Percentiles rank a stretch among this genome's conserved stretches.
Evolutionary conservation across 2,329 filamentous ascomycete genomes (phyloP).

Genomic region (Neopestalotiopsis clavispora): DNA sequence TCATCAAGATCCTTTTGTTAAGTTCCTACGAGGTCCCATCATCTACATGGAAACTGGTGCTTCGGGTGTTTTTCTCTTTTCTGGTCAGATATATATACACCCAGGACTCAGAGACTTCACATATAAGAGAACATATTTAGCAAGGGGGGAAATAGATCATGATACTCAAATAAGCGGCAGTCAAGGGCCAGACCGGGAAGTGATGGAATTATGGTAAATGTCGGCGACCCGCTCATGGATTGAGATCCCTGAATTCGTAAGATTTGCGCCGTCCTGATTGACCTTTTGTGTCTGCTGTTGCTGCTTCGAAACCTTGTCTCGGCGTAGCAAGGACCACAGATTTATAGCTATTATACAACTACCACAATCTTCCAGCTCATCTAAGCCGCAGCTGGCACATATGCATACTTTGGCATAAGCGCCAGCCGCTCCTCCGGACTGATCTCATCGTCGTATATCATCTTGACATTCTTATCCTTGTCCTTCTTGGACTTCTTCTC

Average conservation of each 20-base stretch:
- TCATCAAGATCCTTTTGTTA: too few relatives aligned
- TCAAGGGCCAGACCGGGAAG: too few relatives aligned
- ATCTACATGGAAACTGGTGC: too few relatives aligned
- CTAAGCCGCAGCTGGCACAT: conserved; percentile 48
- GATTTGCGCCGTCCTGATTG: background rate
- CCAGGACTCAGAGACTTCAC: too few relatives aligned
- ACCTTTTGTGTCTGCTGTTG: background rate
- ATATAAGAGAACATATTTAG: too few relatives aligned
- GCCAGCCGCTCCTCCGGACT: conserved; percentile 94
- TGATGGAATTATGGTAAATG: too few relatives aligned
- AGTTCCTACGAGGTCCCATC: too few relatives aligned
- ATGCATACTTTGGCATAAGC: conserved; percentile 75
- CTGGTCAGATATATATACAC: too few relatives aligned
- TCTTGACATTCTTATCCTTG: conserved; percentile 69
- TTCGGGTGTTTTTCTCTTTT: too few relatives aligned
- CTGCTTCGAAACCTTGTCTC: background rate
- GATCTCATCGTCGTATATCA: conserved; percentile 82
- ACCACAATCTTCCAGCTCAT: background rate
- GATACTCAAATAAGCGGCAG: too few relatives aligned
- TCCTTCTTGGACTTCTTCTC: conserved; percentile 73
- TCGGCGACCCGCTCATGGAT: too few relatives aligned
- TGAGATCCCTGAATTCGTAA: background rate
- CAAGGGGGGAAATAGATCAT: too few relatives aligned
- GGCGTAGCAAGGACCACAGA: background rate
- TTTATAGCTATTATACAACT: background rate